Evolutionary conservation across 148 eudicot species (phyloP).

Genomic region (Tetragonia tetragonoides): DNA sequence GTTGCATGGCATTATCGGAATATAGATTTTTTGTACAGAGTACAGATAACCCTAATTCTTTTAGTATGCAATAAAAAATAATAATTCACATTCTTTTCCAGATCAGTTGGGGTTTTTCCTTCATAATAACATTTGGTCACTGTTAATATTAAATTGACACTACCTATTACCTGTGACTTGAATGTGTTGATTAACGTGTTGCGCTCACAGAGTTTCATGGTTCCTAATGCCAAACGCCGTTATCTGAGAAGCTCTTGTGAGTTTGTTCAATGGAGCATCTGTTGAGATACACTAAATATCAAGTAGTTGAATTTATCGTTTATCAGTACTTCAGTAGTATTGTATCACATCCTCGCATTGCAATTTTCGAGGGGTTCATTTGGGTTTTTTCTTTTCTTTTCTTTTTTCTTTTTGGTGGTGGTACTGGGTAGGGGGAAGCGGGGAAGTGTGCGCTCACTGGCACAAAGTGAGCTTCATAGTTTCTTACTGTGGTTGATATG

Average conservation of each 20-base stretch:
- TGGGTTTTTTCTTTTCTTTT: too few species aligned
- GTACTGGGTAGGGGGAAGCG: background rate
- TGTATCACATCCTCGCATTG: background rate
- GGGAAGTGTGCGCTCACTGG: background rate
- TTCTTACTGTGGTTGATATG: background rate
- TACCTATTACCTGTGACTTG: background rate
- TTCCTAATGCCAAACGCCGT: constrained; percentile 1
- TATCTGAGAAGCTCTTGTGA: background rate
- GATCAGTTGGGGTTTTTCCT: constrained; percentile 2
- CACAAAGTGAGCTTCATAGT: background rate
- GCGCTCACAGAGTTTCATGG: background rate
- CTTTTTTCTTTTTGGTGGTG: background rate
- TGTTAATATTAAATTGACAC: background rate
- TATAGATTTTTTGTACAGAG: constrained; percentile 39
- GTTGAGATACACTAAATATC: background rate
- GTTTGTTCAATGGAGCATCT: background rate
- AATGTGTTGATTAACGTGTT: background rate
- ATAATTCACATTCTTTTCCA: background rate
- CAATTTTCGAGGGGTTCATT: background rate
- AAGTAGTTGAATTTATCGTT: background rate
- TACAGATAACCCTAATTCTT: constrained; percentile 27
- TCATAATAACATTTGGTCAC: background rate
- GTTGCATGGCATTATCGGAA: constrained; percentile 30
- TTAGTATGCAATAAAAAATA: constrained; percentile 18
- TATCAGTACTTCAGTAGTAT: background rate